Evolutionary conservation across 2,329 filamentous ascomycete genomes (phyloP).

Genomic region (Aspergillus eucalypticola): DNA sequence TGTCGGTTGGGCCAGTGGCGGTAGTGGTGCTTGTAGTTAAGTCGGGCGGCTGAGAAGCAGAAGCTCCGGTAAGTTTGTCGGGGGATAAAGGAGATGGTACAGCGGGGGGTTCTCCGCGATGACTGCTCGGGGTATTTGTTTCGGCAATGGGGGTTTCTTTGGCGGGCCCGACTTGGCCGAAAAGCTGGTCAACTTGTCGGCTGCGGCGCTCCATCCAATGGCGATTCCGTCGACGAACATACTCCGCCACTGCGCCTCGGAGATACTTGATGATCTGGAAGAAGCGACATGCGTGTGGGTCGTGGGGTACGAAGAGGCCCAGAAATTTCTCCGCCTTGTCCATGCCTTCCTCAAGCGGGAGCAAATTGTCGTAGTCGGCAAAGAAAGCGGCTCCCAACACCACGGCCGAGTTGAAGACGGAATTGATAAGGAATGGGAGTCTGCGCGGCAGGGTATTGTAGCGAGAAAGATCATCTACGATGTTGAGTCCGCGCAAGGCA

Average conservation of each 20-base stretch:
- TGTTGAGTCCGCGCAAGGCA: conserved; percentile 42
- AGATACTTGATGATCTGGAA: conserved; percentile 43
- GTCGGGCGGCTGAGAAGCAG: conserved; percentile 17
- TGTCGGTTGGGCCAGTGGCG: conserved; percentile 15
- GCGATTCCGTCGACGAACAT: conserved; percentile 39
- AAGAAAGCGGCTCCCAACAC: conserved; percentile 50
- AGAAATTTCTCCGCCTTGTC: conserved; percentile 39
- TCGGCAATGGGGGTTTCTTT: conserved; percentile 13
- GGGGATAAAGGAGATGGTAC: conserved; percentile 28
- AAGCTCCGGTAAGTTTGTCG: conserved; percentile 20
- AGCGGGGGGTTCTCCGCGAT: conserved; percentile 7
- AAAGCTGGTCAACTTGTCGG: conserved; percentile 45
- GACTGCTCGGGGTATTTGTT: conserved; percentile 11
- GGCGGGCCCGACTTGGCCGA: conserved; percentile 36
- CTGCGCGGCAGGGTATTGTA: conserved; percentile 42
- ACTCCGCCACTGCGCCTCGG: conserved; percentile 40
- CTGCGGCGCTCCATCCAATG: conserved; percentile 43
- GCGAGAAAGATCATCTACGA: conserved; percentile 40
- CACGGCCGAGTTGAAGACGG: conserved; percentile 48
- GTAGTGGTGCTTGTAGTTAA: conserved; percentile 12
- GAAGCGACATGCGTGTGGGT: conserved; percentile 40
- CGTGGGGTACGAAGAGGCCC: conserved; percentile 35
- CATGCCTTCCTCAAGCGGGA: conserved; percentile 37
- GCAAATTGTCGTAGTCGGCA: conserved; percentile 45
- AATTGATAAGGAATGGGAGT: conserved; percentile 50